These are phyloP conservation scores for Corynespora cassiicola DNA, from an alignment of 2,329 filamentous ascomycete species.

Conservation along the genomic window DNA sequence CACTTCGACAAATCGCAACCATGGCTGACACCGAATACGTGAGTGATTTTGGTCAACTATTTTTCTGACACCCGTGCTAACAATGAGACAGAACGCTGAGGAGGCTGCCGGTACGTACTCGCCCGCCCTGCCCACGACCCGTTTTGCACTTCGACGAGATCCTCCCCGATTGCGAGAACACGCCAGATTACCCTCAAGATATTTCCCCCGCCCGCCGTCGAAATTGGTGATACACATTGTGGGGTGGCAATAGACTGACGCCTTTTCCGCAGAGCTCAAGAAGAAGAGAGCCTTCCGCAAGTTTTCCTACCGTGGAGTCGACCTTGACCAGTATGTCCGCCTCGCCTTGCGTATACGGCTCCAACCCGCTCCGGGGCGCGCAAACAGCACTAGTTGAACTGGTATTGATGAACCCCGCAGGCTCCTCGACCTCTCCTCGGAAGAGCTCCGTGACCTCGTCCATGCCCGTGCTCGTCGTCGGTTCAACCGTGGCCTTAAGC, in stretches of 20 bases:
- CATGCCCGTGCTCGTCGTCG: constrained; percentile 97
- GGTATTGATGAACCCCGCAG: constrained; percentile 59
- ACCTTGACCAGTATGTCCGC: constrained; percentile 92
- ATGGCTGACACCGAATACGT: constrained; percentile 93
- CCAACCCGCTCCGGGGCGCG: constrained; percentile 7
- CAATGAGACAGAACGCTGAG: constrained; percentile 78
- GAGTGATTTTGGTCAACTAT: constrained; percentile 55
- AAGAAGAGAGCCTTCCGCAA: constrained; percentile 99
- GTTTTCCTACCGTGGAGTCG: constrained; percentile 99
- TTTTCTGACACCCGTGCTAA: constrained; percentile 24
- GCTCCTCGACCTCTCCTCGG: constrained; percentile 97
- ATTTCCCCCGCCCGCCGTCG: no score
- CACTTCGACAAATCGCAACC: constrained; percentile 62
- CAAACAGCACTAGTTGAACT: neutral
- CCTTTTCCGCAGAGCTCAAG: constrained; percentile 80
- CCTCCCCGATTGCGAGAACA: constrained; percentile 9
- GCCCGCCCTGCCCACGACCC: constrained; percentile 12
- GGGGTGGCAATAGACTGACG: constrained; percentile 32
- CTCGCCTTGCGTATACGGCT: constrained; percentile 8
- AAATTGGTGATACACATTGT: no score
- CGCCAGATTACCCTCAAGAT: no score
- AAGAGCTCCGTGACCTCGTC: constrained; percentile 98
- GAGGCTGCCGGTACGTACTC: constrained; percentile 78
- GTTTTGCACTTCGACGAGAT: constrained; percentile 15
- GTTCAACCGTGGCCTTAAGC: constrained; percentile 99